Base-by-base conservation (phyloP, 176 grass and related monocot genomes). In the Phoenix roebelenii region DNA sequence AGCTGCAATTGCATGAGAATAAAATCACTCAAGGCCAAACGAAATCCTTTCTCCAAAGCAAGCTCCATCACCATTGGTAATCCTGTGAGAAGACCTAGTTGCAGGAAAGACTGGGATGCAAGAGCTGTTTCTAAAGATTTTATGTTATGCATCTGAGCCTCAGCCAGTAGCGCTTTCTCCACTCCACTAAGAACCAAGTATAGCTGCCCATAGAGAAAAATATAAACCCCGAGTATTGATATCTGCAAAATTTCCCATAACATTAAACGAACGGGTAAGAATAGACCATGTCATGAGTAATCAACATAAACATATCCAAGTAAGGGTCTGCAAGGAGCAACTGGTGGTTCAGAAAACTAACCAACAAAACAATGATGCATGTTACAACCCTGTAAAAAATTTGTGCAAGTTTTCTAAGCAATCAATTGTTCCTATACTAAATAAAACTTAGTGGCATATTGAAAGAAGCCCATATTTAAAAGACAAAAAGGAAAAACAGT, bases 31-130 rank as follows among this genome's bases (percentile, higher is more conserved):
- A 96, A 59, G 73, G 83, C 86, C 61, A 65, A 29, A 50, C 75
- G 76, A 25, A 96, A 85, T 55, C 92, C 92, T 65, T 96, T 96
- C 32, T 96, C 92, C 50, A 96, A 77, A 53, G 83, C 78, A 68
- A 96, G 69, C 23, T 96, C 92, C 86, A 90, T 88, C 58, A 96
- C 78, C 92, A 96, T 96, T 15, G 92, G 87, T 61, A 96, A 84
- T 39, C 92, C 92, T 50, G 92, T 96, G 30, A 96, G 83, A 19
- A 96, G 81, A 72, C 87, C 92, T 50, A 96, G 50, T 60, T 96
- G 92, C 50, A 96, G 83, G 78, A 96, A 96, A 78, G 87, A 96
- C 60, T 96, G 92, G 67, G 92, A 96, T 76, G 80, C 92, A 76
- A 96, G 91, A 55, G 91, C 91, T 65, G 80, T 96, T 78, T 96